Conservation (phyloP, 345 rosid genomes). For the Moricandia arvensis region DNA sequence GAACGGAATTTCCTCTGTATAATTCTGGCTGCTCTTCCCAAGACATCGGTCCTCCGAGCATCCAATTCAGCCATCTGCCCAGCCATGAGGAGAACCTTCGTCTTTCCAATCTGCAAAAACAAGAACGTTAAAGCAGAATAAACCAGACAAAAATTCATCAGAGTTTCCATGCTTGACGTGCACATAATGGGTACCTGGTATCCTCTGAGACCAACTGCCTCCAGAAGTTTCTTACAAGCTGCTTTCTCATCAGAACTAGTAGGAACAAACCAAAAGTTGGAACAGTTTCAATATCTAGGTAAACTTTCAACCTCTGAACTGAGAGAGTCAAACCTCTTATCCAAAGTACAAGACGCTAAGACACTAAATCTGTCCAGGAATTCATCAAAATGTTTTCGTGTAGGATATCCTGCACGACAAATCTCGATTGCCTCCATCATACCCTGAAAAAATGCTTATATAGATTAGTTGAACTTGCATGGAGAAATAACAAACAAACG, state of each 20-base stretch:
- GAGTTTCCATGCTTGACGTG: not conserved
- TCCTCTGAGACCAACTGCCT: slow-evolving; percentile 65
- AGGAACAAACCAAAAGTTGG: slow-evolving; percentile 33
- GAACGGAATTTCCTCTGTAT: slow-evolving; percentile 93
- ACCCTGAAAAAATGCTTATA: slow-evolving; percentile 50
- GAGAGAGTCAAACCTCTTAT: slow-evolving; percentile 54
- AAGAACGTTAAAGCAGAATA: not conserved
- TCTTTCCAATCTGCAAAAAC: slow-evolving; percentile 77
- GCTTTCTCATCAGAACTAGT: slow-evolving; percentile 73
- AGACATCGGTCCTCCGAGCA: slow-evolving; percentile 76
- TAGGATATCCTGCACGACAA: slow-evolving; percentile 92
- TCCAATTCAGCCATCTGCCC: slow-evolving; percentile 97
- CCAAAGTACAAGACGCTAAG: slow-evolving; percentile 70
- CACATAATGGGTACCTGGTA: slow-evolving; percentile 61
- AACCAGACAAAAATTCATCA: not conserved
- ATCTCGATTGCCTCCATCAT: slow-evolving; percentile 98
- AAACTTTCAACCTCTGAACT: slow-evolving; percentile 16
- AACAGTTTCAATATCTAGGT: slow-evolving; percentile 1
- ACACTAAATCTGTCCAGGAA: slow-evolving; percentile 81
- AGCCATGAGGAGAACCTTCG: slow-evolving; percentile 92
- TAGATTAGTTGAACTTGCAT: not conserved
- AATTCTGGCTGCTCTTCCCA: slow-evolving; percentile 85
- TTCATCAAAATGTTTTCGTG: slow-evolving; percentile 79
- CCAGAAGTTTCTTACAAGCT: slow-evolving; percentile 83
- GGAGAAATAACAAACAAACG: not conserved